Evolutionary conservation across 768 basidiomycete genomes (phyloP).

Genomic region (Jaapia argillacea): DNA sequence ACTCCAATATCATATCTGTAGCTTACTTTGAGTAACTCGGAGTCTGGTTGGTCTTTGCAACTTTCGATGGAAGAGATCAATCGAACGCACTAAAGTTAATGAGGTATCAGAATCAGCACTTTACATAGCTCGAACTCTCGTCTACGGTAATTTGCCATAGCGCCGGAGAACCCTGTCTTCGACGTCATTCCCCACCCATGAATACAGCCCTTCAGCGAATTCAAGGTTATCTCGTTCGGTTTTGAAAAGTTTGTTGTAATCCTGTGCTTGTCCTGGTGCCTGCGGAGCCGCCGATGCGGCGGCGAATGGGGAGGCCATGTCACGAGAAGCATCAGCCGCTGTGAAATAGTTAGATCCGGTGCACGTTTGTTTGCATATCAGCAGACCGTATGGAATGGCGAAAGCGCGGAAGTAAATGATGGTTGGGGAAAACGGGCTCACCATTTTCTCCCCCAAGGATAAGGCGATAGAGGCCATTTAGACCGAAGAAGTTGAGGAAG

Average conservation of each 20-base stretch:
- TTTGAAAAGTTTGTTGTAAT: conserved; percentile 84
- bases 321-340: conserved; percentile 76
- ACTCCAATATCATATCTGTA: no score
- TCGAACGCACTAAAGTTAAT: no score
- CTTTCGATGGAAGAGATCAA: no score
- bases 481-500: conserved; percentile 96
- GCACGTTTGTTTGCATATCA: no score
- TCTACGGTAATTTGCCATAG: conserved; percentile 63
- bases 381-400: no score
- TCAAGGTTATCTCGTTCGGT: conserved; percentile 89
- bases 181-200: conserved; percentile 74
- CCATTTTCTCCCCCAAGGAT: conserved; percentile 87
- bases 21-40: no score
- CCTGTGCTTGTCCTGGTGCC: conserved; percentile 53
- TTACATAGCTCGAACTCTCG: no score
- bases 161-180: conserved; percentile 70
- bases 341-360: conserved; percentile 1
- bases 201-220: conserved; percentile 79
- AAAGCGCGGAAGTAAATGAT: not conserved
- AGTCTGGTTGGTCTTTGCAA: no score
- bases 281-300: conserved; percentile 34
- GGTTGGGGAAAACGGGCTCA: conserved; percentile 24
- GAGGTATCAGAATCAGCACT: no score
- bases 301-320: conserved; percentile 68
- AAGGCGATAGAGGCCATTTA: conserved; percentile 92